phyloP scores from a whole-genome alignment of 257 asterid genomes.

The Salvia splendens region DNA sequence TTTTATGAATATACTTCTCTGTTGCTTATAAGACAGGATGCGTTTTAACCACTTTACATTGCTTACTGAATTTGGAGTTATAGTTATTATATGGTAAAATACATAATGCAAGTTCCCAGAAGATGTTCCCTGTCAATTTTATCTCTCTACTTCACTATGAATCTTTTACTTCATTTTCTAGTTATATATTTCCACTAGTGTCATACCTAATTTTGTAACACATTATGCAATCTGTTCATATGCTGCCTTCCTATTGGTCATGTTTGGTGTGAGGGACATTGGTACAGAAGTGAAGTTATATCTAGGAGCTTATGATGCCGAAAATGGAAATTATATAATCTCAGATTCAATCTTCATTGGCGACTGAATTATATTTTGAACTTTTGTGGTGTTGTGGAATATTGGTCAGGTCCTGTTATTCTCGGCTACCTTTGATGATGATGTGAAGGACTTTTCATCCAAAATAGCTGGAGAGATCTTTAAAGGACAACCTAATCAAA shows the following conservation, averaged over 20 bases:
- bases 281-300: no score
- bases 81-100: neutral
- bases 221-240: neutral
- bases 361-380: conserved; percentile 8
- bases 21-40: neutral
- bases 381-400: conserved; percentile 22
- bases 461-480: conserved; percentile 49
- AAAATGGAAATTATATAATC: neutral
- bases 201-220: neutral
- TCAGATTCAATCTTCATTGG: conserved; percentile 14
- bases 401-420: conserved; percentile 53
- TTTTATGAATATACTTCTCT: conserved; percentile 4
- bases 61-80: conserved; percentile 14
- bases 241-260: neutral
- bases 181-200: neutral
- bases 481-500: conserved; percentile 64
- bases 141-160: neutral
- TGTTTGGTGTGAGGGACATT: no score
- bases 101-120: conserved; percentile 1
- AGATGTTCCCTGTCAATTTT: conserved; percentile 5
- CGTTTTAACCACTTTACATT: conserved; percentile 18
- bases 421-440: conserved; percentile 73
- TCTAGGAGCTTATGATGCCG: no score
- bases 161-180: neutral
- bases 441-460: conserved; percentile 64